Evolutionary conservation across 768 basidiomycete genomes (phyloP), one percentile per base, ranked within the genome.

Genomic region (Podaxis pistillaris): DNA sequence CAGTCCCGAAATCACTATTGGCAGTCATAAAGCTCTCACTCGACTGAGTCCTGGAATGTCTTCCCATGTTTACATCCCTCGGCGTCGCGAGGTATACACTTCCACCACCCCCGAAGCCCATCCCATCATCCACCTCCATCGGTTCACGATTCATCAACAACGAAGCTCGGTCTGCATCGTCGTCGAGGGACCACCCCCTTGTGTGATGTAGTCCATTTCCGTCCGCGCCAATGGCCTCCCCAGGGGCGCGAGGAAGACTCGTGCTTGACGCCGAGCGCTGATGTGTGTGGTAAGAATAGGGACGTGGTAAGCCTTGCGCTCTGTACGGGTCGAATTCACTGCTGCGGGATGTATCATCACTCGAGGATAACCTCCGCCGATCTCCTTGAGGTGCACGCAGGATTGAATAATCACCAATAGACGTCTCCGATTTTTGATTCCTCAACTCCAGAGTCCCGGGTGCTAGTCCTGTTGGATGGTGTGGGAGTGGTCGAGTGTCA

Each of bases 151-250:
- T 11, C 11, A 62, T 37, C 52, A 61, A 37, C n/a, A 47, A 46
- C 19, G 60, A 62, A 19, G 60, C 52, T 33, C 33, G 56, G 3
- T 58, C 56, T 11, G 37, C 19, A 40, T 62, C 61, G 24, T 62
- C 61, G 19, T 56, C 54, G 2, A 55, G 37, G 3, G 61, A 62
- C 61, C 61, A 62, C 3, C 61, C 61, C 12, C 61, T 47, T 3
- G 46, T 36, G 1, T 38, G 61, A 11, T 62, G 54, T 12, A 1
- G 9, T 9, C 19, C 44, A 46, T n/a, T 22, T 3, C 44, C 44
- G 9, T 19, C 7, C 2, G 19, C 44, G 2, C 54, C 46, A 5
- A 38, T 13, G 12, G 54, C 19, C n/a, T 62, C 61, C 11, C 55
- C 61, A 24, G 47, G 54, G 4, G 22, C 8, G 19, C 55, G 61